Conservation (phyloP, 2,329 filamentous ascomycete species). For the Ilyonectria sp. region DNA sequence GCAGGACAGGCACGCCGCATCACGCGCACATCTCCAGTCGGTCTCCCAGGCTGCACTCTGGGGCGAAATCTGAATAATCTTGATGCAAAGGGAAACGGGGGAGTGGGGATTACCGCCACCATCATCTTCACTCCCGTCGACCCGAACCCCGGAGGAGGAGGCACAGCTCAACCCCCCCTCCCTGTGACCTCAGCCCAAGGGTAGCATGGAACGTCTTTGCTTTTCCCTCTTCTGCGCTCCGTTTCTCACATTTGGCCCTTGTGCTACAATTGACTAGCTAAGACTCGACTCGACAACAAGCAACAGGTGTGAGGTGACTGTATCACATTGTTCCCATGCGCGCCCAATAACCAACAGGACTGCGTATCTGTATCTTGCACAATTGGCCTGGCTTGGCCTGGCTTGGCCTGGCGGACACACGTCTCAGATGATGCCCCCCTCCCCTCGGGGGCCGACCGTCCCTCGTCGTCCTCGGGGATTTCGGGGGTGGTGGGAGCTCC, state of each 20-base stretch:
- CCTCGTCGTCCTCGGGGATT: constrained; percentile 5
- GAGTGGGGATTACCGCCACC: constrained; percentile 19
- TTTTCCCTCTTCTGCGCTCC: background rate
- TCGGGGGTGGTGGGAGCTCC: constrained; percentile 8
- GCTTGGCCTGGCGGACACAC: constrained; percentile 2
- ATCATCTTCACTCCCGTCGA: constrained; percentile 21
- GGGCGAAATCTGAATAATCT: constrained; percentile 20
- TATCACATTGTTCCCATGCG: background rate
- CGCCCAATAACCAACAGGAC: background rate
- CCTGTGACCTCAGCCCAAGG: background rate
- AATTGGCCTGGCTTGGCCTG: background rate
- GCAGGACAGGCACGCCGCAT: constrained; percentile 11
- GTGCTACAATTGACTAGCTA: background rate
- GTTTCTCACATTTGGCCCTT: background rate
- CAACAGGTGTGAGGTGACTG: background rate
- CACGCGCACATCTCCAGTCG: constrained; percentile 3
- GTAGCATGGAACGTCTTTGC: background rate
- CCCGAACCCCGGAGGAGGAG: constrained; percentile 9
- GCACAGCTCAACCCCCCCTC: background rate
- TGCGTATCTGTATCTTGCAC: background rate
- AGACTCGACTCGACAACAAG: background rate
- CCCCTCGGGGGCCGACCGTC: background rate
- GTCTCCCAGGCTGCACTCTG: background rate
- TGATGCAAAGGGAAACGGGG: constrained; percentile 8
- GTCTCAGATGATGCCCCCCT: constrained; percentile 26